Evolutionary conservation across 2,329 filamentous ascomycete species (phyloP).

Genomic region (Phaeosphaeriaceae sp.): DNA sequence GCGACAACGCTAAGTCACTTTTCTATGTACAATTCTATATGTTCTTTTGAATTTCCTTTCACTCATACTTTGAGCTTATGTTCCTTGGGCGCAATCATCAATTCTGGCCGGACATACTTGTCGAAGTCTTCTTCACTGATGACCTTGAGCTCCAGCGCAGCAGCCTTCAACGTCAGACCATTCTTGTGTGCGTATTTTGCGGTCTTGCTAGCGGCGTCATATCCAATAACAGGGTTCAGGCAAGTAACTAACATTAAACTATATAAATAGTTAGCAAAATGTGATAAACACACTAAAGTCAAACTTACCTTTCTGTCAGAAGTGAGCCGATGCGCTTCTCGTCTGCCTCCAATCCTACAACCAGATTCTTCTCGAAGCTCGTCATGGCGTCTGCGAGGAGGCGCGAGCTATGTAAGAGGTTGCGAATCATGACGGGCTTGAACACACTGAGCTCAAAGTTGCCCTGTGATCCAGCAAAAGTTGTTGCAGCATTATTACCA

Average conservation of each 20-base stretch:
- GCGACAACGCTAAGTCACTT: not conserved
- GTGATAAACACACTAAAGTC: not conserved
- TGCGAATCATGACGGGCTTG: conserved; percentile 95
- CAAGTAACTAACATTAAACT: conserved; percentile 98
- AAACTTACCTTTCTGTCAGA: conserved; percentile 86
- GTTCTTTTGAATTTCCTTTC: not conserved
- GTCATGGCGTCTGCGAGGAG: conserved; percentile 91
- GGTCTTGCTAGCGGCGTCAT: conserved; percentile 43
- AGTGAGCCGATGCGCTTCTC: conserved; percentile 89
- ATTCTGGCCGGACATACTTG: conserved; percentile 84
- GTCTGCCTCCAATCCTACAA: conserved; percentile 87
- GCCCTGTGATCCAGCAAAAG: conserved; percentile 93
- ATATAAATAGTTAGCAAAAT: conserved; percentile 22
- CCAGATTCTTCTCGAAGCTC: conserved; percentile 93
- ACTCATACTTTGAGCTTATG: conserved; percentile 53
- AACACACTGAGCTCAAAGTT: conserved; percentile 99
- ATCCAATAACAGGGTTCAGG: conserved; percentile 43
- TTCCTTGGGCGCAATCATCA: conserved; percentile 88
- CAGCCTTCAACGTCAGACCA: conserved; percentile 90
- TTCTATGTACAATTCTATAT: conserved; percentile 3
- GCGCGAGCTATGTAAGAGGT: conserved; percentile 89
- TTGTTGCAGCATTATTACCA: conserved; percentile 93
- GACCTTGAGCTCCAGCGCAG: conserved; percentile 90
- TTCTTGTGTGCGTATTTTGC: conserved; percentile 92
- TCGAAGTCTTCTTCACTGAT: conserved; percentile 91